These are phyloP conservation scores for Ettlia oleoabundans DNA, from an alignment of 139 green algal genomes.

Conservation along the genomic window DNA sequence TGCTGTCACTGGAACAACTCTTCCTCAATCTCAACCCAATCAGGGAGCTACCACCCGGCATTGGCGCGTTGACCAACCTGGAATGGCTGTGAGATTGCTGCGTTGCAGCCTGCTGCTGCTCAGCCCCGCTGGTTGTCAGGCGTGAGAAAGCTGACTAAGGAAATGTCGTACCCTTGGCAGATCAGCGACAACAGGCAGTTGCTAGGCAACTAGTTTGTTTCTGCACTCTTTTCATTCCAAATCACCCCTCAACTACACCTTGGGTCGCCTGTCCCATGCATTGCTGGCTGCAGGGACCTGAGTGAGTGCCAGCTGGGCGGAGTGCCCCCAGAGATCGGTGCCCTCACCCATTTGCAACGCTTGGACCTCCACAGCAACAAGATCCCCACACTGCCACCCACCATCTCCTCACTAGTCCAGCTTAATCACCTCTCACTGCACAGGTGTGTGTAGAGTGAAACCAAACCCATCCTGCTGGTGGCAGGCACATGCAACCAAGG, in stretches of 20 bases:
- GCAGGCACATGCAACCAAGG: too few relatives aligned
- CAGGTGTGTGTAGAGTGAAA: not conserved
- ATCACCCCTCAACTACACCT: not conserved
- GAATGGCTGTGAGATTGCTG: slow-evolving; percentile 48
- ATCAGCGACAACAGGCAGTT: too few relatives aligned
- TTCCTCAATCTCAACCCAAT: slow-evolving; percentile 43
- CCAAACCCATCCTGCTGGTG: not conserved
- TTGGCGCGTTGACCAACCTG: slow-evolving; percentile 39
- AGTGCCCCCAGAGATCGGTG: slow-evolving; percentile 15
- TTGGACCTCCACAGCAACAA: slow-evolving; percentile 46
- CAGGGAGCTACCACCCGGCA: slow-evolving; percentile 15
- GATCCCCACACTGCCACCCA: slow-evolving; percentile 12
- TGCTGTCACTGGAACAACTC: slow-evolving; percentile 28
- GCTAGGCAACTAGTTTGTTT: too few relatives aligned
- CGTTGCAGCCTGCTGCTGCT: too few relatives aligned
- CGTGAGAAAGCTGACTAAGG: not conserved
- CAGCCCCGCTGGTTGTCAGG: not conserved
- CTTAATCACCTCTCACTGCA: slow-evolving; percentile 49
- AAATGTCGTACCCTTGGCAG: not conserved
- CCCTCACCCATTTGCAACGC: slow-evolving; percentile 32
- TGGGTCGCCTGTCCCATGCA: not conserved
- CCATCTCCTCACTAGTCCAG: slow-evolving; percentile 16
- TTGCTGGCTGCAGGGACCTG: slow-evolving; percentile 19
- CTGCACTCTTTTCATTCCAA: too few relatives aligned
- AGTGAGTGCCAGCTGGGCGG: slow-evolving; percentile 35